A percentile compares a stretch with the other conserved stretches of the same genome.
These are phyloP conservation scores for Diaporthe sp. DNA, from an alignment of 2,329 filamentous ascomycete genomes.

Conservation along the genomic window DNA sequence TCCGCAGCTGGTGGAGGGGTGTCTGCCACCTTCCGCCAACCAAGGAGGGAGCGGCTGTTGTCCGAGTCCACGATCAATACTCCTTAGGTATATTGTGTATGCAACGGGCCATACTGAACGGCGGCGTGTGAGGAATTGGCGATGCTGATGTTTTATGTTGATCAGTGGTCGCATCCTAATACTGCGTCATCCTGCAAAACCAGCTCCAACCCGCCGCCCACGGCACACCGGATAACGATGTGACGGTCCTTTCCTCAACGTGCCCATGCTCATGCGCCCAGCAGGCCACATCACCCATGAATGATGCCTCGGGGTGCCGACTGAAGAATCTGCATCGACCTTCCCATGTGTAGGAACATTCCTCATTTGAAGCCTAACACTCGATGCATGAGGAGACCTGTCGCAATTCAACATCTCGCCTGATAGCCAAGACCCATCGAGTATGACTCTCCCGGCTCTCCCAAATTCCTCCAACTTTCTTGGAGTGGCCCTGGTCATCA, in stretches of 20 bases:
- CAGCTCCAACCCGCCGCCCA: background rate
- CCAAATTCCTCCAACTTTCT: conserved; percentile 71
- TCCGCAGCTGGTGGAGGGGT: background rate
- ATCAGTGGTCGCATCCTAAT: background rate
- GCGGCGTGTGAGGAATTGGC: background rate
- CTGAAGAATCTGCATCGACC: background rate
- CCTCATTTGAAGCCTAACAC: background rate
- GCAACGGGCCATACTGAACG: background rate
- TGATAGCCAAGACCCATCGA: background rate
- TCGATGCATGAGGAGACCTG: background rate
- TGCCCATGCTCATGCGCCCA: background rate
- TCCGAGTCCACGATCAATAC: too few species aligned
- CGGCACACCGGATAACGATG: background rate
- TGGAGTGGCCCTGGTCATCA: conserved; percentile 81
- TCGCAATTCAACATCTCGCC: background rate
- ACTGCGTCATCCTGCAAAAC: background rate
- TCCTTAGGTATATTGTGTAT: background rate
- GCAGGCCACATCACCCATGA: background rate
- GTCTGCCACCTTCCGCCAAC: background rate
- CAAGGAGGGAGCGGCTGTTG: too few species aligned
- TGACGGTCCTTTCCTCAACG: background rate
- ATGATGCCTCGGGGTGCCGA: background rate
- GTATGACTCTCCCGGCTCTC: conserved; percentile 64
- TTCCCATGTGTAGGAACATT: background rate
- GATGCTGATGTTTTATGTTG: background rate